Conservation (phyloP, 331 rosid genomes). For the Spiraea crenata region DNA sequence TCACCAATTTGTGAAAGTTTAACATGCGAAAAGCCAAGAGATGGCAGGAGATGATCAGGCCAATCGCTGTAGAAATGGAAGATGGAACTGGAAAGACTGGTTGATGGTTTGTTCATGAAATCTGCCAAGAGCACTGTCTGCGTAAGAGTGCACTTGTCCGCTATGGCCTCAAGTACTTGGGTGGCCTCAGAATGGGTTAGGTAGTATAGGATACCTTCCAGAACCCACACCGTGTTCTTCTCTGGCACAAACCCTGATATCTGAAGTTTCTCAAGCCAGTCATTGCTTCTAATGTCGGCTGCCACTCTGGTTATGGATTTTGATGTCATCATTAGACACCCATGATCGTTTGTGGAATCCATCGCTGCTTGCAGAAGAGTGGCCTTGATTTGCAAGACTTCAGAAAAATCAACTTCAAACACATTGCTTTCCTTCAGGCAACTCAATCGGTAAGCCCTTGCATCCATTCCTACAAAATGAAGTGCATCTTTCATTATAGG, state of each 20-base stretch:
- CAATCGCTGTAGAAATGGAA: conserved; percentile 94
- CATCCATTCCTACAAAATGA: conserved; percentile 81
- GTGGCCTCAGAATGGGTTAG: conserved; percentile 71
- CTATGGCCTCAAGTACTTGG: conserved; percentile 71
- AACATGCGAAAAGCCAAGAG: conserved; percentile 73
- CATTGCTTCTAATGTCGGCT: conserved; percentile 74
- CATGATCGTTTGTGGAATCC: conserved; percentile 51
- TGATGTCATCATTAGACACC: conserved; percentile 41
- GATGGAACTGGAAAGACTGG: conserved; percentile 61
- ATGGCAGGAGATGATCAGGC: conserved; percentile 94
- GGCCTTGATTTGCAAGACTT: conserved; percentile 65
- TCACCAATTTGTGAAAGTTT: conserved; percentile 94
- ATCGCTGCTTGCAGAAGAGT: conserved; percentile 71
- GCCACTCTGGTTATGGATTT: conserved; percentile 79
- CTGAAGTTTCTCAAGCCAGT: conserved; percentile 86
- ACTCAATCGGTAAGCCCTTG: conserved; percentile 87
- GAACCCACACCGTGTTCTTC: conserved; percentile 86
- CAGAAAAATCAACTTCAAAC: conserved; percentile 79
- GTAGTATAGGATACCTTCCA: conserved; percentile 89
- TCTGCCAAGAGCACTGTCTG: conserved; percentile 80
- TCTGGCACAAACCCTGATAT: conserved; percentile 74
- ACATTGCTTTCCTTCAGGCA: conserved; percentile 84
- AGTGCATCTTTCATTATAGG: conserved; percentile 1
- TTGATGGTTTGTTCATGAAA: conserved; percentile 91
- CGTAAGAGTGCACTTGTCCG: conserved; percentile 61